phyloP scores from a whole-genome alignment of 352 stramenopile genomes.

The Globisporangium okanoganense region DNA sequence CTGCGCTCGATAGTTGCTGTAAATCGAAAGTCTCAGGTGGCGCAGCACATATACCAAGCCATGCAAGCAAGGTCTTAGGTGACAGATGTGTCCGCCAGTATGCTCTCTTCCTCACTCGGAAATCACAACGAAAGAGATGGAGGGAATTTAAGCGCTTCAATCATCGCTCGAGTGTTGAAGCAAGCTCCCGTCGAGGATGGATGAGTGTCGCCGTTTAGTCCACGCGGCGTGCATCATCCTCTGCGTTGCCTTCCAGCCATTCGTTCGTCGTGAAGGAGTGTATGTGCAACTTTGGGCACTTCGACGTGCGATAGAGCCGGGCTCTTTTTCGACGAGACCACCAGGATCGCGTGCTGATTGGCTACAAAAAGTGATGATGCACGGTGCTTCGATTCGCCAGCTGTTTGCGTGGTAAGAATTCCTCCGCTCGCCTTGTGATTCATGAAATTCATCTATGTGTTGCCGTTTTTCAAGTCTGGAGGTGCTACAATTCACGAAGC shows the following conservation, averaged over 20 bases:
- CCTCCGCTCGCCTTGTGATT: background rate
- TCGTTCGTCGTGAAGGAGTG: background rate
- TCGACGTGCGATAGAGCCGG: background rate
- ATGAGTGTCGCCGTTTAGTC: background rate
- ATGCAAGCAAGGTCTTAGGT: too few relatives aligned
- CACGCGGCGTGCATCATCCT: background rate
- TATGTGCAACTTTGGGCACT: constrained; percentile 4
- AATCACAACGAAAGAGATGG: too few relatives aligned
- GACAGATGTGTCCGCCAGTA: too few relatives aligned
- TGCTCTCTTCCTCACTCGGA: too few relatives aligned
- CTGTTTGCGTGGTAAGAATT: background rate
- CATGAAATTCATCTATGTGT: background rate
- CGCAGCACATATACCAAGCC: too few relatives aligned
- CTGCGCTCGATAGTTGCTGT: too few relatives aligned
- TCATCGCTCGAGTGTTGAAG: too few relatives aligned
- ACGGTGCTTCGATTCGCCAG: constrained; percentile 10
- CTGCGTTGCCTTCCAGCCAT: background rate
- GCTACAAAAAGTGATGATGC: background rate
- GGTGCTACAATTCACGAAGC: background rate
- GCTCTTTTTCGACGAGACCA: background rate
- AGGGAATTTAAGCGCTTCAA: too few relatives aligned
- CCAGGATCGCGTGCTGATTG: constrained; percentile 3
- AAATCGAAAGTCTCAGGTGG: too few relatives aligned
- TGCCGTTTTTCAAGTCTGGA: background rate
- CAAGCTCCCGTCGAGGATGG: background rate